Conservation (phyloP, 345 rosid species). For the Odontarrhena argentea region DNA sequence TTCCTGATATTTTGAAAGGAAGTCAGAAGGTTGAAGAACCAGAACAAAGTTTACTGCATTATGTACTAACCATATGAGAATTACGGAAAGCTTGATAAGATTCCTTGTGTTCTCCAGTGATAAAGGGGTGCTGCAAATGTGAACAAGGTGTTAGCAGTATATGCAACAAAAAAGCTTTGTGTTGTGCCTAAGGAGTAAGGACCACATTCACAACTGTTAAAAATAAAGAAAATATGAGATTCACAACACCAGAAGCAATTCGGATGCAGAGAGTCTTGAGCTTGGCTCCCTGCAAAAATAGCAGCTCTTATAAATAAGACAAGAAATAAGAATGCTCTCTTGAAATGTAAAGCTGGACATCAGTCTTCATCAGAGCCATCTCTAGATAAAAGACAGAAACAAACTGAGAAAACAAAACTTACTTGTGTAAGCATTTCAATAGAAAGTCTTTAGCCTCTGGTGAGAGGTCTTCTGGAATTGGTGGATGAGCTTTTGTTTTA, state of each 20-base stretch:
- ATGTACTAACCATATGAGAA: conserved; percentile 56
- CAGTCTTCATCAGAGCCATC: not conserved
- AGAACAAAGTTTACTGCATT: conserved; percentile 19
- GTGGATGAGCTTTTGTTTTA: conserved; percentile 91
- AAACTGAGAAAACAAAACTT: conserved; percentile 13
- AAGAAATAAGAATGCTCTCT: conserved; percentile 12
- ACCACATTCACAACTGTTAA: conserved; percentile 6
- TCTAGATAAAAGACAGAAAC: conserved; percentile 27
- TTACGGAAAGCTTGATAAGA: conserved; percentile 45
- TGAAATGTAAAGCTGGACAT: conserved; percentile 23
- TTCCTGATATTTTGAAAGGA: conserved; percentile 52
- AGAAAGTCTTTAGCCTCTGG: conserved; percentile 83
- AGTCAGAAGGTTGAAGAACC: conserved; percentile 30
- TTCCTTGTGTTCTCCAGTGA: conserved; percentile 63
- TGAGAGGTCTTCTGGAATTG: conserved; percentile 88
- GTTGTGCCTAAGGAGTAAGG: conserved; percentile 11
- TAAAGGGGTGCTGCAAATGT: conserved; percentile 79
- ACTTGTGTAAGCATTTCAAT: conserved; percentile 85
- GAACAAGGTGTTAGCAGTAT: conserved; percentile 29
- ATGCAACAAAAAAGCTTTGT: conserved; percentile 22
- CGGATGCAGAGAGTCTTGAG: conserved; percentile 72
- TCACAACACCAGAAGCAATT: conserved; percentile 68
- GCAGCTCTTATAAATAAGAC: conserved; percentile 4
- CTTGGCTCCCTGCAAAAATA: conserved; percentile 70
- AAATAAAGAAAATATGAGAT: conserved; percentile 17